Percentiles rank a stretch among this genome's conserved stretches.
Conservation (phyloP, 75 land plant genomes). For the Selaginella moellendorffii region DNA sequence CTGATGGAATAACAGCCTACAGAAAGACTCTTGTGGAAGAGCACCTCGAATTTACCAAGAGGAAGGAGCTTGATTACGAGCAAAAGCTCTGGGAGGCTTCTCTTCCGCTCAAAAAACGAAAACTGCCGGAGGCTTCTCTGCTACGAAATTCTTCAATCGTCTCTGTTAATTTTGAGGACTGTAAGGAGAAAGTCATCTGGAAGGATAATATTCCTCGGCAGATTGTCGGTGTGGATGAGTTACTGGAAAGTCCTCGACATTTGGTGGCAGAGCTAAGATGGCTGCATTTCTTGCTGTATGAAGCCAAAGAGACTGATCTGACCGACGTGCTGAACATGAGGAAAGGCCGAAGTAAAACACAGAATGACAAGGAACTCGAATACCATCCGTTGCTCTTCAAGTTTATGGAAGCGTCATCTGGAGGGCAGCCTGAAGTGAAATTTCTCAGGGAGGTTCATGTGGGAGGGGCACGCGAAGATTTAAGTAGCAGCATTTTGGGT, state of each 20-base stretch:
- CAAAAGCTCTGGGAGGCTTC: neutral
- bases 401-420: neutral
- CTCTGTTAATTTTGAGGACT: neutral
- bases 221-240: neutral
- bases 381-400: slow-evolving; percentile 1
- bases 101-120: neutral
- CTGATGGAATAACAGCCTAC: neutral
- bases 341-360: neutral
- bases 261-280: neutral
- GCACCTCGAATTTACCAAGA: neutral
- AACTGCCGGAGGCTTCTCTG: neutral
- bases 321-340: neutral
- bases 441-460: neutral
- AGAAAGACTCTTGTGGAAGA: neutral
- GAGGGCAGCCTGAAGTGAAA: slow-evolving; percentile 1
- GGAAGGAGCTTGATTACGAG: neutral
- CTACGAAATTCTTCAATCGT: neutral
- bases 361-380: neutral
- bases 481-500: neutral
- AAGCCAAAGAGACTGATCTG: neutral
- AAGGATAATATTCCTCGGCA: neutral
- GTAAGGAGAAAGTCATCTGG: neutral
- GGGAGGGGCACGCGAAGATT: neutral
- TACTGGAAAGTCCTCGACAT: neutral
- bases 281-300: neutral